phyloP scores from a whole-genome alignment of 108 stramenopile genomes.

The Pinguiococcus pyrenoidosus region DNA sequence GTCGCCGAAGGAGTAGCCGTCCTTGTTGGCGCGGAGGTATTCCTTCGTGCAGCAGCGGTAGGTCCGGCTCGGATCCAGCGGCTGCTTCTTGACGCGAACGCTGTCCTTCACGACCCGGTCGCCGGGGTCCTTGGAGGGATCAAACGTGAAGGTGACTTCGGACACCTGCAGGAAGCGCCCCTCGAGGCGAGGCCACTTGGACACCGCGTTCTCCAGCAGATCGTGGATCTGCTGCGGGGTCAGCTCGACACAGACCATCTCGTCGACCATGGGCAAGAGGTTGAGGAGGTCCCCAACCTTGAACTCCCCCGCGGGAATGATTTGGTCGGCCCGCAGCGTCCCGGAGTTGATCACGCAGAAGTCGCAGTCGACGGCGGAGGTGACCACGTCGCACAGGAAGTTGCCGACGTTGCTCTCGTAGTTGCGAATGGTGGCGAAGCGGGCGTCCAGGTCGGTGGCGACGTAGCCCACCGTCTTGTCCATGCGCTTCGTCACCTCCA shows the following conservation, averaged over 20 bases:
- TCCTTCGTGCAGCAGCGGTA: conserved; percentile 24
- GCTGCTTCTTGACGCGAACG: background rate
- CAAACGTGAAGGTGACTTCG: conserved; percentile 37
- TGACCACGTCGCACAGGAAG: conserved; percentile 29
- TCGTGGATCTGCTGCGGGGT: conserved; percentile 25
- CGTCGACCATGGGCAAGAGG: conserved; percentile 24
- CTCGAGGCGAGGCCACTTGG: conserved; percentile 36
- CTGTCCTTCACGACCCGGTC: conserved; percentile 13
- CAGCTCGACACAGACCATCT: conserved; percentile 20
- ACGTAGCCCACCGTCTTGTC: conserved; percentile 24
- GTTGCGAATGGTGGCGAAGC: conserved; percentile 29
- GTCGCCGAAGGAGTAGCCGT: conserved; percentile 29
- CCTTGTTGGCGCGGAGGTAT: conserved; percentile 37
- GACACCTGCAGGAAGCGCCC: conserved; percentile 41
- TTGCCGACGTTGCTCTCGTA: conserved; percentile 39
- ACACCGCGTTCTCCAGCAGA: conserved; percentile 47
- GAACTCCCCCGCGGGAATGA: conserved; percentile 9
- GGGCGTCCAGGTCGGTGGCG: conserved; percentile 32
- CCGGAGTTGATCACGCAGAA: conserved; percentile 39
- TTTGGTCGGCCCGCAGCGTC: conserved; percentile 33
- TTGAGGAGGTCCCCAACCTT: conserved; percentile 10
- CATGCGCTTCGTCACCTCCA: conserved; percentile 20
- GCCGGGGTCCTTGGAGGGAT: conserved; percentile 16
- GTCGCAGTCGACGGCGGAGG: conserved; percentile 25
- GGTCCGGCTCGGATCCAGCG: conserved; percentile 15